Evolutionary conservation across 2,329 filamentous ascomycete genomes (phyloP).

Genomic region (Colletotrichum chlorophyti): DNA sequence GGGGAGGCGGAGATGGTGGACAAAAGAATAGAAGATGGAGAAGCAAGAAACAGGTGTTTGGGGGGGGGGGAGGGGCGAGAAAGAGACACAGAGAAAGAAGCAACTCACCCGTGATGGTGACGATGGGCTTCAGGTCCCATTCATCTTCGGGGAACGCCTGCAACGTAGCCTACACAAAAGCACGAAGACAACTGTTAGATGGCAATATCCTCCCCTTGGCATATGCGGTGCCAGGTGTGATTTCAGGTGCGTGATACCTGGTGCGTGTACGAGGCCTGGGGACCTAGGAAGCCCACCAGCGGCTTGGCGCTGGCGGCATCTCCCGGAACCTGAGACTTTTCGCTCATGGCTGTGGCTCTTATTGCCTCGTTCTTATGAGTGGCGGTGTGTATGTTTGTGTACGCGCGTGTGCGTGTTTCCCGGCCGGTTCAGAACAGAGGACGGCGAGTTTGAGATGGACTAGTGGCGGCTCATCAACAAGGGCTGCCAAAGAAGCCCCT

Average conservation of each 20-base stretch:
- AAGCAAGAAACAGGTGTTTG: constrained; percentile 34
- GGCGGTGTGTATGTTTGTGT: background rate
- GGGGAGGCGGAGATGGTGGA: too few relatives aligned
- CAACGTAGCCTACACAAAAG: too few relatives aligned
- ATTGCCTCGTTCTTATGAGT: too few relatives aligned
- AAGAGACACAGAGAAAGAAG: background rate
- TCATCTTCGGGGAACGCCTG: constrained; percentile 54
- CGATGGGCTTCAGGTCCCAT: constrained; percentile 57
- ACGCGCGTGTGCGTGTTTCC: background rate
- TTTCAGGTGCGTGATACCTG: constrained; percentile 45
- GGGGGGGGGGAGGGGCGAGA: background rate
- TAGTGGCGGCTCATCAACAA: background rate
- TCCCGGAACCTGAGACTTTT: constrained; percentile 14
- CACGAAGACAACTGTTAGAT: constrained; percentile 29
- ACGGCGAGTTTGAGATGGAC: background rate
- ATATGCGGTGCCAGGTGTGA: constrained; percentile 1
- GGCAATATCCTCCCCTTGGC: constrained; percentile 19
- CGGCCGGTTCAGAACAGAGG: background rate
- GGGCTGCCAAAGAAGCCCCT: too few relatives aligned
- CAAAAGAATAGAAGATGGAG: constrained; percentile 38
- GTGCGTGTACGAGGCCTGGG: constrained; percentile 56
- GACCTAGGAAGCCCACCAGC: constrained; percentile 57
- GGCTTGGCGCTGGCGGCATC: constrained; percentile 32
- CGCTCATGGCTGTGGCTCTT: constrained; percentile 16
- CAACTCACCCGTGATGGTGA: constrained; percentile 55